Percentiles rank a stretch among this genome's conserved stretches.
These are phyloP conservation scores for Metschnikowia anglica DNA, from an alignment of 805 yeast genomes.

Conservation along the genomic window DNA sequence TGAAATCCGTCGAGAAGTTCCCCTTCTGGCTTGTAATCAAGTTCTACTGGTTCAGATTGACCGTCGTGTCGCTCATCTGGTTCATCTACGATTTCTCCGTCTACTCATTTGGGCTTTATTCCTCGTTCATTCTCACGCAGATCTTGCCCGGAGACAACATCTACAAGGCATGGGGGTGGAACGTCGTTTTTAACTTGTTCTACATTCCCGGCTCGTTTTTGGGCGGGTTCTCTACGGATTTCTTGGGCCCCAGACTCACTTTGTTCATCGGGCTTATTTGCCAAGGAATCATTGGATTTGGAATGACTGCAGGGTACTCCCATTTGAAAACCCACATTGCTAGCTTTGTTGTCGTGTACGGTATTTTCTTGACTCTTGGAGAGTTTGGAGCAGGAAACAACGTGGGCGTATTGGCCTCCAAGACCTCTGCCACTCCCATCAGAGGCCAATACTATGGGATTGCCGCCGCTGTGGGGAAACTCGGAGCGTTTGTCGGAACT, in stretches of 20 bases:
- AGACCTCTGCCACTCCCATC: constrained; percentile 80
- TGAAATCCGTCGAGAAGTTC: constrained; percentile 53
- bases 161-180: constrained; percentile 86
- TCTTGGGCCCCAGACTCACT: constrained; percentile 86
- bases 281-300: constrained; percentile 79
- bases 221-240: constrained; percentile 86
- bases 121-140: constrained; percentile 62
- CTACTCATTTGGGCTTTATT: constrained; percentile 85
- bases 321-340: constrained; percentile 60
- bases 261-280: constrained; percentile 62
- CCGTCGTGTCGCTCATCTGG: constrained; percentile 78
- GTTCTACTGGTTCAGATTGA: constrained; percentile 80
- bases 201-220: constrained; percentile 87
- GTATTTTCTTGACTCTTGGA: constrained; percentile 83
- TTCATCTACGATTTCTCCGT: constrained; percentile 85
- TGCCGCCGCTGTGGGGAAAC: constrained; percentile 88
- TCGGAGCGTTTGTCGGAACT: constrained; percentile 91
- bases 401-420: constrained; percentile 83
- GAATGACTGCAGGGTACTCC: constrained; percentile 73
- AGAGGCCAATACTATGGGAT: constrained; percentile 90
- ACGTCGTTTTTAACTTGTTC: constrained; percentile 80
- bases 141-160: constrained; percentile 61
- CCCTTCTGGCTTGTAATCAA: constrained; percentile 72
- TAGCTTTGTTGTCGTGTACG: constrained; percentile 81
- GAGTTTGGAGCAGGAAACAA: constrained; percentile 95